Conservation (phyloP, 768 basidiomycete genomes). For the Xerocomellus chrysenteron region DNA sequence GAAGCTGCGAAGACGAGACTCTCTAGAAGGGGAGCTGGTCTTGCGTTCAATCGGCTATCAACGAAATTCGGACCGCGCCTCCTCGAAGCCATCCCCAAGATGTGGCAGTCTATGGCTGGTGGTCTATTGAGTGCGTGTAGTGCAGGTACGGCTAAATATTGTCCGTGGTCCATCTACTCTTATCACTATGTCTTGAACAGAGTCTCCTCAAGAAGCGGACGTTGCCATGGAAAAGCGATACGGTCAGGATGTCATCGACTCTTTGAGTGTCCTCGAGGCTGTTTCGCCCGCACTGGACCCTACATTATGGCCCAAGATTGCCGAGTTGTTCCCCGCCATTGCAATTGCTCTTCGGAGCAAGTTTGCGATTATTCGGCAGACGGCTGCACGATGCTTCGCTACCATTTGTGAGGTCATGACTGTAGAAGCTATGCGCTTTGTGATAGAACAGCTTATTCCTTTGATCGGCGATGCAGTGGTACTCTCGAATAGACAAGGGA, state of each 20-base stretch:
- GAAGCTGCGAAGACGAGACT: constrained; percentile 66
- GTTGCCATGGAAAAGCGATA: constrained; percentile 63
- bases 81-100: constrained; percentile 80
- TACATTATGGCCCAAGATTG: constrained; percentile 65
- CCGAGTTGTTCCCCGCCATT: constrained; percentile 74
- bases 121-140: constrained; percentile 68
- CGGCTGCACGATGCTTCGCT: constrained; percentile 83
- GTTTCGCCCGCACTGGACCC: constrained; percentile 74
- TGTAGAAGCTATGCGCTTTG: constrained; percentile 79
- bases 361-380: constrained; percentile 88
- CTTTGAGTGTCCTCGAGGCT: constrained; percentile 84
- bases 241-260: constrained; percentile 91
- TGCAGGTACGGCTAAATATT: constrained; percentile 47
- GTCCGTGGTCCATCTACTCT: not conserved
- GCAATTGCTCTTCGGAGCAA: constrained; percentile 76
- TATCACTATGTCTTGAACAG: constrained; percentile 32
- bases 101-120: constrained; percentile 92
- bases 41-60: constrained; percentile 81
- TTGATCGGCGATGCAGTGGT: constrained; percentile 76
- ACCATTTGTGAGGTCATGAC: constrained; percentile 87
- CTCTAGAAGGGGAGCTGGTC: constrained; percentile 80
- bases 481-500: constrained; percentile 80
- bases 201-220: constrained; percentile 59
- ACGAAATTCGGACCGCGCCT: constrained; percentile 69
- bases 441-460: constrained; percentile 84